Percentiles rank a stretch among this genome's conserved stretches.
phyloP scores from a whole-genome alignment of 2,329 filamentous ascomycete species.

The Rhinocladiella similis region DNA sequence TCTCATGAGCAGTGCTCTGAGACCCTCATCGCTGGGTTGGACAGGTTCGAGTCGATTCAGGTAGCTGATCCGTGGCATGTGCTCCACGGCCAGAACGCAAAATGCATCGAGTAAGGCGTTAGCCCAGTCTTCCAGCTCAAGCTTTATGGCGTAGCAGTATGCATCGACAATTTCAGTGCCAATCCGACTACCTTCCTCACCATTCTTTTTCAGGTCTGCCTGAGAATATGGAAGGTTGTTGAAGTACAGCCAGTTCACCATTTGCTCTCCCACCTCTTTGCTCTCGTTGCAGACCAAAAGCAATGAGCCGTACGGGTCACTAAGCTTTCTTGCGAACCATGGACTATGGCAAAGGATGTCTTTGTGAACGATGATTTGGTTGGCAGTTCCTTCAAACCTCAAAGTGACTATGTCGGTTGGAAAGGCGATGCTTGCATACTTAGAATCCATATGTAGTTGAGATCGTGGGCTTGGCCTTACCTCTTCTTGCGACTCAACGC shows the following conservation, averaged over 20 bases:
- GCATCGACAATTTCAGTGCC: background rate
- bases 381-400: background rate
- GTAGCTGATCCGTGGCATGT: conserved; percentile 1
- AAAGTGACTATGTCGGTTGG: background rate
- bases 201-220: background rate
- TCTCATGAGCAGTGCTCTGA: background rate
- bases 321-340: background rate
- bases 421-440: background rate
- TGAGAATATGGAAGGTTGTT: background rate
- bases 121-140: background rate
- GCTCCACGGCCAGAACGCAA: background rate
- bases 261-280: background rate
- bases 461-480: background rate
- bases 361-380: background rate
- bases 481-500: background rate
- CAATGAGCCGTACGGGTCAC: background rate
- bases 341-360: background rate
- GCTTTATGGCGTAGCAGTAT: background rate
- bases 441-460: background rate
- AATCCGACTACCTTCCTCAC: background rate
- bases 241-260: conserved; percentile 1
- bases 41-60: background rate
- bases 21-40: background rate
- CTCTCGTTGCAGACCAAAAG: background rate
- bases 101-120: background rate